Evolutionary conservation across 2,329 filamentous ascomycete species (phyloP), one percentile per base, ranked within the genome.

Genomic region (Alternaria burnsii): DNA sequence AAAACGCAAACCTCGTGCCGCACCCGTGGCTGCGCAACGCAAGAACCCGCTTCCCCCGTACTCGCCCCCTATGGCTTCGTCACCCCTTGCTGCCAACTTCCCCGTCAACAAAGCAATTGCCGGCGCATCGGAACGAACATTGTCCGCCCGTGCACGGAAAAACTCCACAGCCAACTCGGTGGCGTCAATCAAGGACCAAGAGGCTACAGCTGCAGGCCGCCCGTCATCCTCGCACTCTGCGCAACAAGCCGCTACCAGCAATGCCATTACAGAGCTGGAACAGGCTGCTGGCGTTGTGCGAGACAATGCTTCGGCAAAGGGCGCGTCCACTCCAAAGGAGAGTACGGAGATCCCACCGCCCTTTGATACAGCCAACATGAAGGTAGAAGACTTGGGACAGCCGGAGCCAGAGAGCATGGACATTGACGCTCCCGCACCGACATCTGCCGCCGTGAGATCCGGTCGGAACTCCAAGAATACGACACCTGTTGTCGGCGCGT

Each of bases 21-120:
- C 82, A 81, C 59, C 87, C 2, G 86, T 87, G 4, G 92, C 91
- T 67, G 85, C 87, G n/a, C 87, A 88, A 67, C 94, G 94, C 81
- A 97, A 94, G 81, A 94, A 73, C 34, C 66, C 66, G 42, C 72
- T 83, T 76, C 69, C 81, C 82, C 85, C 83, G 59, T 86, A 88
- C 70, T 91, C 92, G 1, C 88, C 91, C 18, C 89, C 89, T 3
- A 82, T 90, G 65, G 86, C 88, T n/a, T 90, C 92, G 1, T 94
- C 93, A 1, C 92, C 92, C 18, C 85, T 93, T 47, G 83, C 91
- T 48, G 86, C 87, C 50, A 86, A 85, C n/a, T 87, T 92, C 59
- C 78, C 80, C 58, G 69, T 79, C 41, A 85, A 87, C 26, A 91
- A 93, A 68, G 82, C 83, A 7, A 70, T 80, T 66, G 79, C 76